Evolutionary conservation across 139 green algal genomes (phyloP).

Genomic region (Raphidocelis subcapitata): DNA sequence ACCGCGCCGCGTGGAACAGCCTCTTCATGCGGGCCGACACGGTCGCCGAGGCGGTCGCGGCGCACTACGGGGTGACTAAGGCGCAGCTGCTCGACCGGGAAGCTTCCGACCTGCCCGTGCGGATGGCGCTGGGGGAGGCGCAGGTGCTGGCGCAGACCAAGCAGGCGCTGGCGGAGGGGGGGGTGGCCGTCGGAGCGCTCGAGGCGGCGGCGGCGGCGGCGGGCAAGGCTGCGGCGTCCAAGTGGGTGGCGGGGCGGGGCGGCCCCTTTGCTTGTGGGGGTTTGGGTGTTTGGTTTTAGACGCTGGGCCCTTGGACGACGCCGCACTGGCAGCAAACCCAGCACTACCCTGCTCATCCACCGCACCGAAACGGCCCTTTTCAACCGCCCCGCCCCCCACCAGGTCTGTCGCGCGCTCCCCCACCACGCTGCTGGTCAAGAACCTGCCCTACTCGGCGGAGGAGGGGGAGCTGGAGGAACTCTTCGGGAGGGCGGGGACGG

Average conservation of each 20-base stretch:
- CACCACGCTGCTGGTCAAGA: conserved; percentile 91
- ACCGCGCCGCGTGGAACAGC: conserved; percentile 85
- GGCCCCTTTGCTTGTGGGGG: not conserved
- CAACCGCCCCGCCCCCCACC: not conserved
- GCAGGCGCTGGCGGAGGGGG: conserved; percentile 63
- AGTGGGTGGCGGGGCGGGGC: conserved; percentile 1
- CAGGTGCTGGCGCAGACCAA: conserved; percentile 92
- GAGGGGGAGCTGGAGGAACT: conserved; percentile 69
- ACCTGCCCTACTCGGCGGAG: conserved; percentile 83
- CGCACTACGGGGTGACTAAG: conserved; percentile 88
- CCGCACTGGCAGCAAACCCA: too few relatives aligned
- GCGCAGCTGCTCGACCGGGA: conserved; percentile 79
- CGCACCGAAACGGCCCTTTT: too few relatives aligned
- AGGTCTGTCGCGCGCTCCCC: conserved; percentile 58
- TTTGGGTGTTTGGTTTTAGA: too few relatives aligned
- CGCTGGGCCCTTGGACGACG: too few relatives aligned
- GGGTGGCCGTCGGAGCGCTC: conserved; percentile 72
- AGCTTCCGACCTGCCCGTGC: conserved; percentile 64
- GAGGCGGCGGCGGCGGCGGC: conserved; percentile 71
- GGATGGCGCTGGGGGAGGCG: conserved; percentile 93
- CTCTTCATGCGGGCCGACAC: conserved; percentile 98
- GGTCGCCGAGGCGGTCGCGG: conserved; percentile 88
- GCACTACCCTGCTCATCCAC: too few relatives aligned
- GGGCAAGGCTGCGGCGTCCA: conserved; percentile 43
- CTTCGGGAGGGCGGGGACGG: conserved; percentile 36